Evolutionary conservation across 345 rosid species (phyloP).

Genomic region (Aegle marmelos): DNA sequence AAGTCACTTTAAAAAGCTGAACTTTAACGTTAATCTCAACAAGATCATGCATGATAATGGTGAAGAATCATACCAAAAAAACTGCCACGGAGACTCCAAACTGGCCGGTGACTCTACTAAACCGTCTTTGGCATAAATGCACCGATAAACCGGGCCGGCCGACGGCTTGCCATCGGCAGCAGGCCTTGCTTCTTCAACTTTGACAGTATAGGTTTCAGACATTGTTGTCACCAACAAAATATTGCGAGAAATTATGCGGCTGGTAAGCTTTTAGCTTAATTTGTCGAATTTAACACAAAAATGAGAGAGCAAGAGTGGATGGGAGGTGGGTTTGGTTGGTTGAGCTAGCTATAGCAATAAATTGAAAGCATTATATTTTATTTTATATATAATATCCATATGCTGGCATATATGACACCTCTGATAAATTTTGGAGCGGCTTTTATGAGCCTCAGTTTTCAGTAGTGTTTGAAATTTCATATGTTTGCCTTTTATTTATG

Average conservation of each 20-base stretch:
- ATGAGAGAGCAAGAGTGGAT: not conserved
- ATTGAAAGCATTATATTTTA: not conserved
- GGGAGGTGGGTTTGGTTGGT: conserved; percentile 17
- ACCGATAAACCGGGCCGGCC: conserved; percentile 82
- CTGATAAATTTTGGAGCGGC: not conserved
- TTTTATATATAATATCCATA: too few relatives aligned
- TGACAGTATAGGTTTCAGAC: conserved; percentile 42
- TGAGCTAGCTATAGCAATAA: conserved; percentile 34
- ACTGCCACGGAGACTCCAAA: conserved; percentile 85
- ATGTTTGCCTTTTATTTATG: not conserved
- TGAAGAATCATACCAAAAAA: conserved; percentile 48
- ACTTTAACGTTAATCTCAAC: not conserved
- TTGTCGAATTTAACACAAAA: conserved; percentile 13
- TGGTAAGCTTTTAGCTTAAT: not conserved
- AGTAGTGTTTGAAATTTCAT: not conserved
- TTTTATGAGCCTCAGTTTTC: not conserved
- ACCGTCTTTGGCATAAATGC: conserved; percentile 78
- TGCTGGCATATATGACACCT: not conserved
- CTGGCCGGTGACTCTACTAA: conserved; percentile 52
- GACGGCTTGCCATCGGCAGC: conserved; percentile 51
- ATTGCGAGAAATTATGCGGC: not conserved
- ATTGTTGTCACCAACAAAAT: not conserved
- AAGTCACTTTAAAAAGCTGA: not conserved
- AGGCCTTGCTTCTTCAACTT: conserved; percentile 68
- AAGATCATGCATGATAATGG: not conserved